Percentiles rank a stretch among this genome's conserved stretches.
Evolutionary conservation across 768 basidiomycete species (phyloP).

Genomic region (Pleurotus salmoneostramineus): DNA sequence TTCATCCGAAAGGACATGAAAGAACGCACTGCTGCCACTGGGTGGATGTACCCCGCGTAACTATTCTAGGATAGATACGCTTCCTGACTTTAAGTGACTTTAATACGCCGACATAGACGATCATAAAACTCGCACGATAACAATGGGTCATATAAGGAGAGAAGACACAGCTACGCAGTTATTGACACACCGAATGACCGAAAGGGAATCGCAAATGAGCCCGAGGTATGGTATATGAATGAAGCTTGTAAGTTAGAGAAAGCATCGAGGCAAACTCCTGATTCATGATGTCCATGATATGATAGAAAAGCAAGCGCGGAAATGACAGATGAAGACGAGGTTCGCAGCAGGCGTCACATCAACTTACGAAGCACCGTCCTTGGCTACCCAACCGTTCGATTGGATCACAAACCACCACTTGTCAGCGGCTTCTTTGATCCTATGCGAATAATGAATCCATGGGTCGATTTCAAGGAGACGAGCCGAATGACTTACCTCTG

Average conservation of each 20-base stretch:
- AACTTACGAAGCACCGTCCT: slow-evolving; percentile 27
- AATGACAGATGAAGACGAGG: slow-evolving; percentile 1
- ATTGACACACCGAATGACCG: background rate
- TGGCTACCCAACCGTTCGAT: slow-evolving; percentile 39
- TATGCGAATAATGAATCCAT: slow-evolving; percentile 21
- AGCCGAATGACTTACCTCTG: slow-evolving; percentile 40
- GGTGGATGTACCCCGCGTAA: too few relatives aligned
- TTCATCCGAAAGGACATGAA: too few relatives aligned
- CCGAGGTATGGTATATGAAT: background rate
- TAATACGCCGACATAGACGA: too few relatives aligned
- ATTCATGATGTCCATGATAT: background rate
- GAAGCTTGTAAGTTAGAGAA: background rate
- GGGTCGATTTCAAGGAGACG: background rate
- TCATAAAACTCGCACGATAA: too few relatives aligned
- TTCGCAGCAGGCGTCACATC: slow-evolving; percentile 11
- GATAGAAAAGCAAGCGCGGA: background rate
- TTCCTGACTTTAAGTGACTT: too few relatives aligned
- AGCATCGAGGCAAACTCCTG: background rate
- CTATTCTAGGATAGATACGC: too few relatives aligned
- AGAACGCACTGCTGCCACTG: too few relatives aligned
- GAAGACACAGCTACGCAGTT: too few relatives aligned
- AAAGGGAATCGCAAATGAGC: background rate
- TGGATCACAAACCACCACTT: slow-evolving; percentile 77
- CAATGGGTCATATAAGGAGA: too few relatives aligned
- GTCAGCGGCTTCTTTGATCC: slow-evolving; percentile 73